Evolutionary conservation across 257 asterid species (phyloP).

Genomic region (Knoxia roxburghii): DNA sequence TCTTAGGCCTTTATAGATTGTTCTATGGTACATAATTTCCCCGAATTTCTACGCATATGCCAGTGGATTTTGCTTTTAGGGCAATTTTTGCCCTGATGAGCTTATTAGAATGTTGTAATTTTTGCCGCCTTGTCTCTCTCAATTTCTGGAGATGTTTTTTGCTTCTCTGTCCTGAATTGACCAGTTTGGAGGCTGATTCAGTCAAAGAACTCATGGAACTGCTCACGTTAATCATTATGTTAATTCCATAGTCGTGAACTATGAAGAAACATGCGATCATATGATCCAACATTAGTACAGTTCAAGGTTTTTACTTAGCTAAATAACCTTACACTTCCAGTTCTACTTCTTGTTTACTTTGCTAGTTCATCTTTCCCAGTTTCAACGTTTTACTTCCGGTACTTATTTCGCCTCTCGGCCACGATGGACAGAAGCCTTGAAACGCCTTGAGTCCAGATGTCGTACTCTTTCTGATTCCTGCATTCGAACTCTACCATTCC

Average conservation of each 20-base stretch:
- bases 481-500: slow-evolving; percentile 58
- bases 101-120: too few species aligned
- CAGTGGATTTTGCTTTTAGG: not conserved
- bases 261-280: too few species aligned
- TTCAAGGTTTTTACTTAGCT: not conserved
- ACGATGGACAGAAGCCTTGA: slow-evolving; percentile 43
- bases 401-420: slow-evolving; percentile 22
- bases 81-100: too few species aligned
- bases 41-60: not conserved
- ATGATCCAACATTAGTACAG: not conserved
- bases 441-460: slow-evolving; percentile 50
- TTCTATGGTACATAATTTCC: not conserved
- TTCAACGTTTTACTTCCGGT: not conserved
- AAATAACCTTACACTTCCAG: not conserved
- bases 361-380: not conserved
- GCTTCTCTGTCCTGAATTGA: not conserved
- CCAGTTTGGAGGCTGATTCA: too few species aligned
- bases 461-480: slow-evolving; percentile 41
- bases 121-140: too few species aligned
- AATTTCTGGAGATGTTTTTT: too few species aligned
- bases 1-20: not conserved
- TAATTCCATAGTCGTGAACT: too few species aligned
- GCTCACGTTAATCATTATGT: too few species aligned
- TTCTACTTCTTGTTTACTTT: not conserved
- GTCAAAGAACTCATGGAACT: too few species aligned